Percentiles rank a stretch among this genome's conserved stretches.
Conservation (phyloP, 1,139 yeast genomes). For the Geotrichum candidum region DNA sequence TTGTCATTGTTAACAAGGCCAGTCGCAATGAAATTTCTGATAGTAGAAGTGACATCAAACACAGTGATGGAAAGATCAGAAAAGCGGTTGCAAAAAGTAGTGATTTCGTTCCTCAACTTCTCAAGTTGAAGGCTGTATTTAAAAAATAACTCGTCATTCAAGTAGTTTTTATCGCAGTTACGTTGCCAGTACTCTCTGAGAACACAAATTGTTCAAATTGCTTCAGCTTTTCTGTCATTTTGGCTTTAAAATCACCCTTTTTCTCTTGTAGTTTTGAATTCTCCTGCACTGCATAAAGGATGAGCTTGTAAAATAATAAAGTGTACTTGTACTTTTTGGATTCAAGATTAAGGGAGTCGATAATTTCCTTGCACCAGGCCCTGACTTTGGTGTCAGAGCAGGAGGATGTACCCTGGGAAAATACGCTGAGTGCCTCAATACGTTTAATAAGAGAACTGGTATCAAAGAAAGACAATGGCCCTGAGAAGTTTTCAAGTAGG, state of each 20-base stretch:
- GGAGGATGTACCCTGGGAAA: conserved; percentile 1
- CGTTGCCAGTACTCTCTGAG: conserved; percentile 8
- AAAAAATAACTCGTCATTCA: conserved; percentile 16
- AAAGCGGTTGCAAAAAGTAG: conserved; percentile 7
- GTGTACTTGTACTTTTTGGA: conserved; percentile 18
- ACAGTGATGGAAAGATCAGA: background rate
- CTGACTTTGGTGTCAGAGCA: conserved; percentile 6
- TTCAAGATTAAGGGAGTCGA: conserved; percentile 12
- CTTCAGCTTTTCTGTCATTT: conserved; percentile 16
- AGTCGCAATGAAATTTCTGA: conserved; percentile 2
- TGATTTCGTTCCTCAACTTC: conserved; percentile 9
- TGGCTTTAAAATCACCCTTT: conserved; percentile 10
- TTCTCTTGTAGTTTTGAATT: background rate
- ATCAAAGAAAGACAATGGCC: conserved; percentile 5
- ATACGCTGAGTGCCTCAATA: conserved; percentile 2
- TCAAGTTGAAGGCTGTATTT: conserved; percentile 8
- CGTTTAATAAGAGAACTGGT: background rate
- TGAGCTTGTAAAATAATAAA: conserved; percentile 17
- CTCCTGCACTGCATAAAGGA: conserved; percentile 16
- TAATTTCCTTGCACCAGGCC: conserved; percentile 10
- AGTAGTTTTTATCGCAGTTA: conserved; percentile 12
- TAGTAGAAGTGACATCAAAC: conserved; percentile 1
- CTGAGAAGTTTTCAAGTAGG: conserved; percentile 15
- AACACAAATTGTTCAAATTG: conserved; percentile 20
- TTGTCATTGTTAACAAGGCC: conserved; percentile 15